phyloP scores from a whole-genome alignment of 805 yeast genomes.

The Kodamaea kaohsiungensis region DNA sequence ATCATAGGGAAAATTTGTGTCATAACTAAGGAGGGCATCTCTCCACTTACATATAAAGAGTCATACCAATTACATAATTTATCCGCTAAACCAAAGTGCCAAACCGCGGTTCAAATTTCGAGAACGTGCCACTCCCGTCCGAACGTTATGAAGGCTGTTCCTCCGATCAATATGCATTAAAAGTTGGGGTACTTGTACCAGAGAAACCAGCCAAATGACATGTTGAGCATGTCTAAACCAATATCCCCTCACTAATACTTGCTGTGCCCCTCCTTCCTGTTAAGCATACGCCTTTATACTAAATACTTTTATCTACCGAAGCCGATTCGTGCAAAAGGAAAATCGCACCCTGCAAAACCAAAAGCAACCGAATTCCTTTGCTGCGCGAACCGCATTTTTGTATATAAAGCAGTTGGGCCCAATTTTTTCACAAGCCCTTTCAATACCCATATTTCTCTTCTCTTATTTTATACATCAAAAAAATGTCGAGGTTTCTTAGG shows the following conservation, averaged over 20 bases:
- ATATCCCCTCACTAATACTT: not conserved
- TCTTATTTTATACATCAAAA: not conserved
- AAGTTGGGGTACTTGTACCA: no score
- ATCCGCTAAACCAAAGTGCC: not conserved
- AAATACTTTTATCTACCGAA: not conserved
- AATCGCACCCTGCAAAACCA: not conserved
- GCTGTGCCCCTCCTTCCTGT: not conserved
- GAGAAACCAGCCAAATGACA: no score
- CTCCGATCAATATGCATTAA: not conserved
- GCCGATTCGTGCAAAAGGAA: not conserved
- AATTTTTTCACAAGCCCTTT: not conserved
- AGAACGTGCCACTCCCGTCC: not conserved
- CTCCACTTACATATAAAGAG: not conserved
- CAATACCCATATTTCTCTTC: not conserved
- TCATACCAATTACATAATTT: not conserved
- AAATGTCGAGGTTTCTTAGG: slow-evolving; percentile 8
- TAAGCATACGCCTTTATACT: no score
- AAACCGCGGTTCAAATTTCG: not conserved
- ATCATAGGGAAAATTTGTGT: not conserved
- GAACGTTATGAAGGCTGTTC: not conserved
- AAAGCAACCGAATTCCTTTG: no score
- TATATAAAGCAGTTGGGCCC: not conserved
- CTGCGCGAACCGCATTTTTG: no score
- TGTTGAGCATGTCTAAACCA: no score
- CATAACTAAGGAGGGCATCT: not conserved